Base-by-base conservation (phyloP, 2,329 filamentous ascomycete genomes). In the Penicillium italicum region DNA sequence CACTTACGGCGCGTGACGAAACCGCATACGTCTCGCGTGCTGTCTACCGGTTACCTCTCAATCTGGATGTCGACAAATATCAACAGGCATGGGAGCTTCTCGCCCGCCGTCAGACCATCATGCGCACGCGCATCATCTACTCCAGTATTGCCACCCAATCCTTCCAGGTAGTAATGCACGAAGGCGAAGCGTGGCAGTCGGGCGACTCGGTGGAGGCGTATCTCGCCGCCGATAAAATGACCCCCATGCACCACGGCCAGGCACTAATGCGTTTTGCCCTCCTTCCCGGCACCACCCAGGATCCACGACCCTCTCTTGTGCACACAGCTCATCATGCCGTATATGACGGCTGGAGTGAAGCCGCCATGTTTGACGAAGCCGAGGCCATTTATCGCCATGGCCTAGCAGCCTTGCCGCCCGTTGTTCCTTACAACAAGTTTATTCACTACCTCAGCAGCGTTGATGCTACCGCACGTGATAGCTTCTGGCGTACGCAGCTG, bases 51-150 rank as follows among this genome's bases (percentile, higher is more conserved):
- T 33, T 55, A 20, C 46, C 28, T 16, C 33, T 22, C 20, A 31
- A 38, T 18, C 22, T 56, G 24, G 28, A 36, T 33, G 31, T 44
- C 38, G 37, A 52, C 18, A 41, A 36, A 28, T 42, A 30, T 18
- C 22, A 38, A 28, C 18, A 31, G 11, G 42, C 42, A n/a, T 56
- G 40, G 47, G 28, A 34, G 18, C 9, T 30, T 16, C n/a, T 50
- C 7, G 33, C 28, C 34, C 26, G 18, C 14, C 30, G 30, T 14
- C 30, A 44, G n/a, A 11, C 46, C 12, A 50, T 55, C 20, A 14
- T 55, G 30, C 53, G 53, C 10, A 55, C 53, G 6, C 37, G 46
- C 24, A 55, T 55, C 24, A 46, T 55, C 33, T 31, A 44, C 24
- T 45, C 45, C 10, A 28, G 14, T 14, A n/a, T 18, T 11, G 38